A percentile compares a stretch with the other conserved stretches of the same genome.
Conservation (phyloP, 768 basidiomycete species). For the Russula foetens region DNA sequence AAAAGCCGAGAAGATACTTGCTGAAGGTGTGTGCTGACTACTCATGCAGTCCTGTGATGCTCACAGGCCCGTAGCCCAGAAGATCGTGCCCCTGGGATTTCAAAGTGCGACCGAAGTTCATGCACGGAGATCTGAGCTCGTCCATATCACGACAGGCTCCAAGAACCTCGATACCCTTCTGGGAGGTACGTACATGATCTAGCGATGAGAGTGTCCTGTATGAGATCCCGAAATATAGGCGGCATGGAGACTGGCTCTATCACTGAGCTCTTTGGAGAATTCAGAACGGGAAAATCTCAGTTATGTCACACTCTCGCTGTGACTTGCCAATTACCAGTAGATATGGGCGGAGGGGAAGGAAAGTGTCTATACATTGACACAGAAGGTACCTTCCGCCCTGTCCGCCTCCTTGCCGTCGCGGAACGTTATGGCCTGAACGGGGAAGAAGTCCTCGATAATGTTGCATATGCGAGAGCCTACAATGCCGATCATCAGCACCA, state of each 20-base stretch:
- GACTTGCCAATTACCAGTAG: slow-evolving; percentile 93
- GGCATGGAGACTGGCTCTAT: slow-evolving; percentile 98
- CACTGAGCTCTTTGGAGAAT: slow-evolving; percentile 97
- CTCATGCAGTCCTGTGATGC: not conserved
- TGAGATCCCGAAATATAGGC: slow-evolving; percentile 35
- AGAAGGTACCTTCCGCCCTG: slow-evolving; percentile 97
- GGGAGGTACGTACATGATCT: slow-evolving; percentile 53
- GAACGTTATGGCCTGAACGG: slow-evolving; percentile 96
- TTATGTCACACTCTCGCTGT: slow-evolving; percentile 97
- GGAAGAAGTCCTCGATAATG: slow-evolving; percentile 96
- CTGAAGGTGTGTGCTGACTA: slow-evolving; percentile 56
- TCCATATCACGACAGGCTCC: slow-evolving; percentile 94
- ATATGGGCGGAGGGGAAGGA: slow-evolving; percentile 98
- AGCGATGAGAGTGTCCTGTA: not conserved
- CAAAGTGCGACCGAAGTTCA: slow-evolving; percentile 98
- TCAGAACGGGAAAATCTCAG: slow-evolving; percentile 97
- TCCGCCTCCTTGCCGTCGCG: slow-evolving; percentile 87
- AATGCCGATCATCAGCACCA: slow-evolving; percentile 97
- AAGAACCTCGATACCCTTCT: slow-evolving; percentile 93
- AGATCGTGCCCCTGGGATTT: slow-evolving; percentile 95
- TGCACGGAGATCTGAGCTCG: slow-evolving; percentile 86
- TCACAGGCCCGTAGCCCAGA: slow-evolving; percentile 53
- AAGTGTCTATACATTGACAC: slow-evolving; percentile 99
- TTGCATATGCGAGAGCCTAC: slow-evolving; percentile 96
- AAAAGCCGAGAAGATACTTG: slow-evolving; percentile 94